Percentiles rank a stretch among this genome's conserved stretches.
These are phyloP conservation scores for Daldinia caldariorum DNA, from an alignment of 495 filamentous ascomycete species.

Conservation along the genomic window DNA sequence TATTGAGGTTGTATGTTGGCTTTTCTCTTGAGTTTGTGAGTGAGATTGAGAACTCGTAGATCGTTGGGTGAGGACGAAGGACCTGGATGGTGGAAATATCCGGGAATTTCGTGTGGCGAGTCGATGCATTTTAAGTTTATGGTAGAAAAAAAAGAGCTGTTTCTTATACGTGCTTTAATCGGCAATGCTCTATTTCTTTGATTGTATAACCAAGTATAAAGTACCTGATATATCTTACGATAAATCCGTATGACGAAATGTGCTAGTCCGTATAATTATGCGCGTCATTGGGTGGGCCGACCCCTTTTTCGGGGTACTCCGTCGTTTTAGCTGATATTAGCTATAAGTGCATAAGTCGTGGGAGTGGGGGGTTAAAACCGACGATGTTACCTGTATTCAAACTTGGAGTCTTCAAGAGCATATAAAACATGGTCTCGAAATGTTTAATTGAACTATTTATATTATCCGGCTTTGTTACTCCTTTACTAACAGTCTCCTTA, in stretches of 20 bases:
- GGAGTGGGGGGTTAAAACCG: too few species aligned
- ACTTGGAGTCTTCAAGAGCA: too few species aligned
- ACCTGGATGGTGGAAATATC: not conserved
- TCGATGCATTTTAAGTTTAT: not conserved
- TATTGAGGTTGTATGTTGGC: not conserved
- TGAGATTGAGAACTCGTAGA: constrained; percentile 5
- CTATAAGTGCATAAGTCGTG: too few species aligned
- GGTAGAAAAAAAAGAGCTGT: not conserved
- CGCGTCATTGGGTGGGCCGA: not conserved
- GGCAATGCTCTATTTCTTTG: too few species aligned
- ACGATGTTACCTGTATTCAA: too few species aligned
- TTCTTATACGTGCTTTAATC: not conserved
- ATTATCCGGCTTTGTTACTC: too few species aligned
- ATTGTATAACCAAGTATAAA: too few species aligned
- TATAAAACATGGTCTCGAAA: too few species aligned
- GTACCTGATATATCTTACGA: too few species aligned
- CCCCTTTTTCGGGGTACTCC: not conserved
- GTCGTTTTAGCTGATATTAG: not conserved
- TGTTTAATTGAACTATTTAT: not conserved
- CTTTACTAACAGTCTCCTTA: not conserved
- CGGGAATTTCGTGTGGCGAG: not conserved
- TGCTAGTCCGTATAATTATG: not conserved
- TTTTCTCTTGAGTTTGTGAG: not conserved
- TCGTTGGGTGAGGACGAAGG: not conserved
- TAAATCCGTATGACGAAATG: not conserved